A percentile compares a stretch with the other conserved stretches of the same genome.
These are phyloP conservation scores for Ascochyta rabiei DNA, from an alignment of 2,329 filamentous ascomycete species.

Conservation along the genomic window DNA sequence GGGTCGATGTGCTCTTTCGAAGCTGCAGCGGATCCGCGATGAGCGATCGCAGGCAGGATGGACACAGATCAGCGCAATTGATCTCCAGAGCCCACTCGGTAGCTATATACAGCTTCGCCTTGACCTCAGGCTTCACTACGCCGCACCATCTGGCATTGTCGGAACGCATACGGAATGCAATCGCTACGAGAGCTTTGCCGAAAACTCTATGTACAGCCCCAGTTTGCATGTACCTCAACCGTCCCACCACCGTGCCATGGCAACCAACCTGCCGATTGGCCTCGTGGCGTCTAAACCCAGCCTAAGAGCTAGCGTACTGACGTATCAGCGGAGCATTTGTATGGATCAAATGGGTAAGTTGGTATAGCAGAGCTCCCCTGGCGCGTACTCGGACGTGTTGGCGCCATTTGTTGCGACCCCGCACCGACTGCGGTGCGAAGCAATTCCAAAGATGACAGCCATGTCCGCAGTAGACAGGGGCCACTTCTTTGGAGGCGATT, in stretches of 20 bases:
- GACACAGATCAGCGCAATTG: not conserved
- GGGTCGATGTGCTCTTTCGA: slow-evolving; percentile 1
- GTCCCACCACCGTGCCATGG: slow-evolving; percentile 9
- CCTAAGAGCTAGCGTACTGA: slow-evolving; percentile 24
- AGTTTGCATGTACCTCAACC: slow-evolving; percentile 7
- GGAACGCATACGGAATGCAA: slow-evolving; percentile 21
- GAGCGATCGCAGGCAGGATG: not conserved
- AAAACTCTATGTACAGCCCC: slow-evolving; percentile 13
- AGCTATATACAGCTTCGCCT: not conserved
- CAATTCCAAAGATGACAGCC: slow-evolving; percentile 42
- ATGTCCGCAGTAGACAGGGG: slow-evolving; percentile 31
- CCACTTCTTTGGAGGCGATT: slow-evolving; percentile 28
- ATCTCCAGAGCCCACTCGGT: not conserved
- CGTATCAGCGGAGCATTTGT: slow-evolving; percentile 15
- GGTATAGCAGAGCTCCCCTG: slow-evolving; percentile 18
- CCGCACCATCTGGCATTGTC: slow-evolving; percentile 13
- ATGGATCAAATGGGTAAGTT: slow-evolving; percentile 22
- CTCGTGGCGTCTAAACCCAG: slow-evolving; percentile 5
- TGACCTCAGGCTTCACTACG: slow-evolving; percentile 4
- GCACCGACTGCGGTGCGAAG: slow-evolving; percentile 39
- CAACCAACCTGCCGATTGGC: slow-evolving; percentile 19
- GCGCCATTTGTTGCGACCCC: slow-evolving; percentile 46
- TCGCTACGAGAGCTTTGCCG: slow-evolving; percentile 16
- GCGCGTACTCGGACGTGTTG: slow-evolving; percentile 27
- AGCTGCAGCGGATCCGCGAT: not conserved